Evolutionary conservation across 768 basidiomycete species (phyloP).

Genomic region (Phanerodontia chrysosporium): DNA sequence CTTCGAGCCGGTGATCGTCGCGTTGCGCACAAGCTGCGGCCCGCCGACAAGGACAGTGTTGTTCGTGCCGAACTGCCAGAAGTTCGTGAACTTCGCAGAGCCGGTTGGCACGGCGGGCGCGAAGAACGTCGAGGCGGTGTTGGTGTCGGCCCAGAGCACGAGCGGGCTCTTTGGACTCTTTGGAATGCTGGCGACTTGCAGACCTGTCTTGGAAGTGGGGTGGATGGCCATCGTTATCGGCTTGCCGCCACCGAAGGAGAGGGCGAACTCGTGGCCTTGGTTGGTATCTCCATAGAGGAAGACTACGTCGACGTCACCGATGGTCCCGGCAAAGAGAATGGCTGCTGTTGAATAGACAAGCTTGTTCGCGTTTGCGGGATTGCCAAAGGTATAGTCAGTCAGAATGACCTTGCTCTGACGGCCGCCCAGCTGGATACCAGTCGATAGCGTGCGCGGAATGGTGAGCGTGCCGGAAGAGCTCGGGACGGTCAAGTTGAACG

Average conservation of each 20-base stretch:
- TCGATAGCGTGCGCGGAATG: constrained; percentile 47
- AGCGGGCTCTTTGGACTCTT: constrained; percentile 67
- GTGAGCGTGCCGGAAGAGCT: constrained; percentile 48
- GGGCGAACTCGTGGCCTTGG: constrained; percentile 31
- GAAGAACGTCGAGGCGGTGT: constrained; percentile 71
- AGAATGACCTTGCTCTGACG: constrained; percentile 72
- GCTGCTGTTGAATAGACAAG: constrained; percentile 70
- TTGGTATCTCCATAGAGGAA: constrained; percentile 34
- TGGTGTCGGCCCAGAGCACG: constrained; percentile 62
- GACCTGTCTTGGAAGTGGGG: constrained; percentile 32
- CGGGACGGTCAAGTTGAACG: constrained; percentile 58
- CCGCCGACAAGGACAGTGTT: constrained; percentile 51
- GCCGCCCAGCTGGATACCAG: constrained; percentile 56
- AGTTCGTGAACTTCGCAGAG: constrained; percentile 43
- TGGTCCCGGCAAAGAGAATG: constrained; percentile 59
- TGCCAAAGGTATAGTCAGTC: constrained; percentile 70
- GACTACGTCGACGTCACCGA: constrained; percentile 37
- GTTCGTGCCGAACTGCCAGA: constrained; percentile 74
- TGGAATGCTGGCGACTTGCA: constrained; percentile 54
- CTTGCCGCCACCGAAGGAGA: constrained; percentile 33
- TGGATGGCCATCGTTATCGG: constrained; percentile 42
- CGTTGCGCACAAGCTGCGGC: constrained; percentile 44
- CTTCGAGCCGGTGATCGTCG: constrained; percentile 24
- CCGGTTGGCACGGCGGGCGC: constrained; percentile 53
- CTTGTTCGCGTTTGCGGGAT: constrained; percentile 43